Evolutionary conservation across 202 grass and related monocot species (phyloP), one percentile per base, ranked within the genome.

Genomic region (Tripidium arundinaceum): DNA sequence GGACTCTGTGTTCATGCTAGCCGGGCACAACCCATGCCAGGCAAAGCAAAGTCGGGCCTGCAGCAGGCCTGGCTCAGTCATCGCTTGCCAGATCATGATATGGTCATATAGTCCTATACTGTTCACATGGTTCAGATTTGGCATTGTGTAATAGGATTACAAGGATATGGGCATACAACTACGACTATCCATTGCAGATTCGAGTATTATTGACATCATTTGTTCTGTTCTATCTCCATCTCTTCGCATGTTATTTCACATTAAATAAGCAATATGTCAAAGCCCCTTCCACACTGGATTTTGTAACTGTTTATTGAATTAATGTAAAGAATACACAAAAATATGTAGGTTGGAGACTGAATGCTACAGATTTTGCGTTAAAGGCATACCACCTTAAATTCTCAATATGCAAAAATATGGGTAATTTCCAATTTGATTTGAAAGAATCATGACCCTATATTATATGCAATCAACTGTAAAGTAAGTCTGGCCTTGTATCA

Each of bases 381-480:
- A 41, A 75, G 55, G 34, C 2, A 19, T 29, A 7, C 8, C 26
- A 15, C 21, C n/a, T 57, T 34, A 58, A 24, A 74, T 74, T 72
- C 4, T 50, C 8, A 72, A n/a, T 33, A 33, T 54, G 15, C n/a
- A 36, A 57, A 31, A 31, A 36, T 24, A 15, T 36, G 54, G 38
- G 1, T 50, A 37, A 7, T 69, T 57, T 70, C 15, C 15, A 59
- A 39, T 21, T 29, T 7, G 16, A 33, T 21, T 29, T 7, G 24
- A 59, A 33, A 36, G 8, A 28, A 80, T 28, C 33, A 58, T 42
- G 24, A 41, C 18, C 31, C 50, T 68, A 55, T 37, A 29, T 43
- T 72, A 45, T 57, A 58, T 47, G 18, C 13, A 79, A 80, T 45
- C 47, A 72, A 49, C 46, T 58, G 18, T 33, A 64, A 63, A 52